Conservation (phyloP, 2,329 filamentous ascomycete genomes). For the Paraphoma sp. region DNA sequence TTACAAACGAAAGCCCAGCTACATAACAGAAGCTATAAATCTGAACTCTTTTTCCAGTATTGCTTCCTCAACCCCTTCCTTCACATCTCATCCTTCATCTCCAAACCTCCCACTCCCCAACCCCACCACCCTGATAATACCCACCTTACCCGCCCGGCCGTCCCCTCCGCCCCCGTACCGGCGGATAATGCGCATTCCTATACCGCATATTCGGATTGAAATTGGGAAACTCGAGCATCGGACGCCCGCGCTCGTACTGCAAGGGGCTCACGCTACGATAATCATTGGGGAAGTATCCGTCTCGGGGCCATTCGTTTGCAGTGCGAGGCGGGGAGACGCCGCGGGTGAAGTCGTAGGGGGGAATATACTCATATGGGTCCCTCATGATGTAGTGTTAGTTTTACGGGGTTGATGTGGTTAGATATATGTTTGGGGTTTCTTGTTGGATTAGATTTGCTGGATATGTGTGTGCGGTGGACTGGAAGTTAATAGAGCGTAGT, state of each 20-base stretch:
- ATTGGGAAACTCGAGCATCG: neutral
- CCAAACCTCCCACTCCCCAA: neutral
- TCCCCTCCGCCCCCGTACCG: neutral
- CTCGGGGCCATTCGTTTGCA: neutral
- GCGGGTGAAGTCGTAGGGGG: neutral
- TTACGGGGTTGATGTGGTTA: no score
- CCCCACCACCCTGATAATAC: neutral
- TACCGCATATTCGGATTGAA: neutral
- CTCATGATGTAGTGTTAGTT: neutral
- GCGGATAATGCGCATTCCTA: neutral
- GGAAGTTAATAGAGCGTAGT: no score
- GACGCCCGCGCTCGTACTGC: neutral
- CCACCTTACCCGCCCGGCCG: neutral
- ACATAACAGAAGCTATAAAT: no score
- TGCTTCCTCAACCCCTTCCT: no score
- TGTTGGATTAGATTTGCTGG: no score
- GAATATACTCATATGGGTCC: neutral
- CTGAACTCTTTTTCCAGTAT: no score
- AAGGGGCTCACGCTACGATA: neutral
- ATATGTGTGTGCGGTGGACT: no score
- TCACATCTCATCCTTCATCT: neutral
- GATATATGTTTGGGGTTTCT: no score
- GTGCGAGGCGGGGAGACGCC: neutral
- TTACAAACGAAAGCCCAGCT: no score
- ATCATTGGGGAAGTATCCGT: neutral